phyloP scores from a whole-genome alignment of 805 yeast genomes.

The Wickerhamomyces sydowiorum region DNA sequence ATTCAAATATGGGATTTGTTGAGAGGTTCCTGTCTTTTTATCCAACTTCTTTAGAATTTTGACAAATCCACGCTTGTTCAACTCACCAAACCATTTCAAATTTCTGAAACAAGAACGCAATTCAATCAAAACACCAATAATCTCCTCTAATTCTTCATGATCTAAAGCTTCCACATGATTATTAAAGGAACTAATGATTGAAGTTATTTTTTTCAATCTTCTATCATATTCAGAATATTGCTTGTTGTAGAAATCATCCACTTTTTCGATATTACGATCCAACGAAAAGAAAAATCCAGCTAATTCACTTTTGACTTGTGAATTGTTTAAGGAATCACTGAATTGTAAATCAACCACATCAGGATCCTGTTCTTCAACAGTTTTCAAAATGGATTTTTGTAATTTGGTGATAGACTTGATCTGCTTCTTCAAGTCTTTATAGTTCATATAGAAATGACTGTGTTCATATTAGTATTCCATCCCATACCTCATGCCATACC shows the following conservation, averaged over 20 bases:
- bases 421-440: conserved; percentile 75
- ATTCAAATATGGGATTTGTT: conserved; percentile 50
- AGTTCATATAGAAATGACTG: conserved; percentile 69
- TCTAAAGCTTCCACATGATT: conserved; percentile 36
- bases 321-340: conserved; percentile 31
- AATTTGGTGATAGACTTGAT: conserved; percentile 57
- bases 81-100: conserved; percentile 90
- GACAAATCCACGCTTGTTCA: conserved; percentile 83
- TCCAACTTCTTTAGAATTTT: conserved; percentile 89
- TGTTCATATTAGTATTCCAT: background rate
- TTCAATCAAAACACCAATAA: conserved; percentile 65
- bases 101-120: conserved; percentile 71
- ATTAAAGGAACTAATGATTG: conserved; percentile 25
- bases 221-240: conserved; percentile 72
- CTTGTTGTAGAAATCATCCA: conserved; percentile 70
- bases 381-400: conserved; percentile 29
- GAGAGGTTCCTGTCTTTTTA: conserved; percentile 64
- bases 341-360: conserved; percentile 11
- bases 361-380: conserved; percentile 17
- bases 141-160: conserved; percentile 52
- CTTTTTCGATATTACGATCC: conserved; percentile 77
- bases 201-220: conserved; percentile 47
- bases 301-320: conserved; percentile 39
- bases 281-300: conserved; percentile 71
- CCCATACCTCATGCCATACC: background rate